Percentiles rank a stretch among this genome's conserved stretches.
phyloP scores from a whole-genome alignment of 2,329 filamentous ascomycete genomes.

The Fusarium equiseti region DNA sequence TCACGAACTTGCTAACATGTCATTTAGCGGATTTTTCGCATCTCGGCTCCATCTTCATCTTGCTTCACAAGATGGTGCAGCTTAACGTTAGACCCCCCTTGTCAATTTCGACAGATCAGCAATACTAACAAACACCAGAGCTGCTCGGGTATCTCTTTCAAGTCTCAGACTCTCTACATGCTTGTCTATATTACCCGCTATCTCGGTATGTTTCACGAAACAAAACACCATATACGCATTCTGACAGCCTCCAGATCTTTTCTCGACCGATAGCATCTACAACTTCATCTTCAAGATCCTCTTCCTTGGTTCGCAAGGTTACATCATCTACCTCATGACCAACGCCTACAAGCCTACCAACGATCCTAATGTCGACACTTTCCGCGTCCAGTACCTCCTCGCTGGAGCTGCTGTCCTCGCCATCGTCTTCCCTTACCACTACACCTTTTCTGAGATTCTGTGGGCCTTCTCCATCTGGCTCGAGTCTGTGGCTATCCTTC shows the following conservation, averaged over 20 bases:
- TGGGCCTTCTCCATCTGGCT: conserved; percentile 99
- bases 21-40: conserved; percentile 90
- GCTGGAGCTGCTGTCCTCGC: conserved; percentile 83
- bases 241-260: conserved; percentile 72
- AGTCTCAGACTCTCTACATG: conserved; percentile 95
- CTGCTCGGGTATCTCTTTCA: conserved; percentile 98
- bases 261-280: conserved; percentile 86
- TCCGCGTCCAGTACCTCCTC: conserved; percentile 94
- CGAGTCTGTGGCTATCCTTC: conserved; percentile 94
- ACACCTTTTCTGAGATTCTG: conserved; percentile 84
- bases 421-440: conserved; percentile 86
- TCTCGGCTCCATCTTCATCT: conserved; percentile 90
- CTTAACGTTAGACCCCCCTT: conserved; percentile 75
- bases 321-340: conserved; percentile 98
- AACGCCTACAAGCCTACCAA: conserved; percentile 97
- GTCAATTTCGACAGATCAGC: conserved; percentile 7
- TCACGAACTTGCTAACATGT: conserved; percentile 33
- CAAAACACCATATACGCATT: not conserved
- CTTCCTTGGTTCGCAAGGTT: conserved; percentile 89
- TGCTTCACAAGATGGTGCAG: conserved; percentile 96
- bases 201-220: conserved; percentile 69
- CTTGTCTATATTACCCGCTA: conserved; percentile 95
- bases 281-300: conserved; percentile 96
- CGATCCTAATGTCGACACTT: conserved; percentile 96
- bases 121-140: conserved; percentile 70